Base-by-base conservation (phyloP, 1,284 basidiomycete genomes). In the Mycocalia duriaeana region DNA sequence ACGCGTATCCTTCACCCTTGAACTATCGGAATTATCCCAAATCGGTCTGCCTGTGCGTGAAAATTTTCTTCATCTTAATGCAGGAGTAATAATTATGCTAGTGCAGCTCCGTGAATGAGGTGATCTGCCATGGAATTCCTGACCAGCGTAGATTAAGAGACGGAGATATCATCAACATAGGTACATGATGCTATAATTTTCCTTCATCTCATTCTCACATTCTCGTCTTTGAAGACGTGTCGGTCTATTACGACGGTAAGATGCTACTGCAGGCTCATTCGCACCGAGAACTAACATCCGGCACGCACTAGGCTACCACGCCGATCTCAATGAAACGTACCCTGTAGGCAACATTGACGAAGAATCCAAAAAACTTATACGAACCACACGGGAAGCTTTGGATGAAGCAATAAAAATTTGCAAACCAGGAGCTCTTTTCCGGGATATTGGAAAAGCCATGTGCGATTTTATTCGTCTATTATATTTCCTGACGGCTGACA, bases 51-150 rank as follows among this genome's bases (percentile, higher is more conserved):
- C 95, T 89, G 83, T 90, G 70, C 61, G 89, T 79, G 25, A 46
- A 49, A 45, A 23, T 42, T 23, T 41, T 45, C 48, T 16, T 31
- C 44, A 20, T 40, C 38, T 34, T 39, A 31, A 19, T 40, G 47
- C 47, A 44, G 47, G 39, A 26, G 6, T 40, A 34, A 25, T 40
- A 25, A 19, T 23, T 19, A 16, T 46, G 14, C 23, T 23, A 20
- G 18, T 25, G 26, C 55, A 89, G 89, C 25, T 93, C 91, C 23
- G 73, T 99, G 36, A 99, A 99, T 68, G 96, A 99, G 67, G 87
- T 85, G 48, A 95, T 99, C 59, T 99, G 96, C 65, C 96, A 99
- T 66, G 92, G 92, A 47, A 96, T 97, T 54, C 94, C 94, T 37
- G 94, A 96, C 69, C 77, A 89, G 57, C 75, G 93, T 48, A 90